Conservation (phyloP, 331 rosid species). For the Spiraea crenata region DNA sequence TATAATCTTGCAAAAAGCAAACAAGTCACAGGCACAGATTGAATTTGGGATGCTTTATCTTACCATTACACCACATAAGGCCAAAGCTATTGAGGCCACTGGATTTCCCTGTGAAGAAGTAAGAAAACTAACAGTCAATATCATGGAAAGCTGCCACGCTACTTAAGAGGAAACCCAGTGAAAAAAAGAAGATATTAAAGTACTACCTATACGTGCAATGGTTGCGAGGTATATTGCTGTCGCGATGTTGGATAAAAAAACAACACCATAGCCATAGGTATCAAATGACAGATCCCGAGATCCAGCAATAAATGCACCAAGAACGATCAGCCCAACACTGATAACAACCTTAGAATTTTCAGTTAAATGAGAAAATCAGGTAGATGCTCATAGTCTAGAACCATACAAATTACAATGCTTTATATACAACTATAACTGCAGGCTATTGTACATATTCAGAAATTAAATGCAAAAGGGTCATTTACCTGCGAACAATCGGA, state of each 20-base stretch:
- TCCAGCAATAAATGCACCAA: slow-evolving; percentile 96
- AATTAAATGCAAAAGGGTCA: slow-evolving; percentile 18
- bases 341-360: slow-evolving; percentile 71
- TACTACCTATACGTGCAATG: slow-evolving; percentile 80
- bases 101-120: slow-evolving; percentile 67
- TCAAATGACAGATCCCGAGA: slow-evolving; percentile 92
- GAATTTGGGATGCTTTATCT: slow-evolving; percentile 24
- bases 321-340: slow-evolving; percentile 92
- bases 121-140: slow-evolving; percentile 15
- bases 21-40: background rate
- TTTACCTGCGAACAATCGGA: slow-evolving; percentile 76
- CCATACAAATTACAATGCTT: background rate
- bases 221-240: slow-evolving; percentile 97
- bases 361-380: slow-evolving; percentile 72
- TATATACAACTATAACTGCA: slow-evolving; percentile 6
- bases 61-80: slow-evolving; percentile 99
- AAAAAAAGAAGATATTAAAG: slow-evolving; percentile 21
- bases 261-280: slow-evolving; percentile 76
- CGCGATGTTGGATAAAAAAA: slow-evolving; percentile 80
- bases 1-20: background rate
- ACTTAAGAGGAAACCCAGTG: slow-evolving; percentile 23
- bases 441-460: slow-evolving; percentile 8
- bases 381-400: slow-evolving; percentile 18
- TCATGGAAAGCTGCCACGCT: slow-evolving; percentile 26
- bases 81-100: slow-evolving; percentile 98